Percentiles rank a stretch among this genome's conserved stretches.
Conservation (phyloP, 2,329 filamentous ascomycete genomes). For the Cladosporium austrohemisphaericum region DNA sequence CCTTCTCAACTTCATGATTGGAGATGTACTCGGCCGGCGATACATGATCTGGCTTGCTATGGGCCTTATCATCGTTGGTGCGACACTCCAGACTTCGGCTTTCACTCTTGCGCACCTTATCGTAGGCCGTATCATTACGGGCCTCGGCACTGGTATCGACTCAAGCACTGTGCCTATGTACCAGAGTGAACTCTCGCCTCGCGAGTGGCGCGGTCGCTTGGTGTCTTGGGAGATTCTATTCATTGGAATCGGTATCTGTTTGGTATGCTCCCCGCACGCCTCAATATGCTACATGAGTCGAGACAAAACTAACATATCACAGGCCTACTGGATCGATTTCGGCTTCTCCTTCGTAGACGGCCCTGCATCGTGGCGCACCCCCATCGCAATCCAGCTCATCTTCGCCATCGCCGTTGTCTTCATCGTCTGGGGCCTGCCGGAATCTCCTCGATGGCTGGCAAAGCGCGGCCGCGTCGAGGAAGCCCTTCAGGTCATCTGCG, state of each 20-base stretch:
- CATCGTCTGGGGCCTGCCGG: constrained; percentile 33
- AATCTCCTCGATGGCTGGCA: constrained; percentile 40
- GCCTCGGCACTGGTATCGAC: constrained; percentile 39
- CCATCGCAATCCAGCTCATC: constrained; percentile 41
- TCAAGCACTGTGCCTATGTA: constrained; percentile 39
- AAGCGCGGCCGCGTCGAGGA: constrained; percentile 26
- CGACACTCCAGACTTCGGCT: constrained; percentile 40
- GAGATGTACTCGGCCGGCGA: constrained; percentile 34
- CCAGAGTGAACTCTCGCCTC: constrained; percentile 25
- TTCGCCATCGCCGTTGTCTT: constrained; percentile 40
- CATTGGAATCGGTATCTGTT: constrained; percentile 24
- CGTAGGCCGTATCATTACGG: constrained; percentile 42
- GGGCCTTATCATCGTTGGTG: constrained; percentile 37
- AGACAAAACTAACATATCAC: background rate
- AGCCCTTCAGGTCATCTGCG: constrained; percentile 25
- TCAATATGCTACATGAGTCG: background rate
- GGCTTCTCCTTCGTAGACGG: constrained; percentile 32
- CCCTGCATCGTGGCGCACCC: constrained; percentile 36
- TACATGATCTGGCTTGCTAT: constrained; percentile 38
- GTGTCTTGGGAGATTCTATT: constrained; percentile 28
- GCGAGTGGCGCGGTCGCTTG: constrained; percentile 24
- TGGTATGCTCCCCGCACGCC: constrained; percentile 8
- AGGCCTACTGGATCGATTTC: constrained; percentile 21
- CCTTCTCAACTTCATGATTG: constrained; percentile 34
- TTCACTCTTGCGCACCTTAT: constrained; percentile 38